Evolutionary conservation across 805 yeast genomes (phyloP), one percentile per base, ranked within the genome.

Genomic region (Saccharomycopsis olivae): DNA sequence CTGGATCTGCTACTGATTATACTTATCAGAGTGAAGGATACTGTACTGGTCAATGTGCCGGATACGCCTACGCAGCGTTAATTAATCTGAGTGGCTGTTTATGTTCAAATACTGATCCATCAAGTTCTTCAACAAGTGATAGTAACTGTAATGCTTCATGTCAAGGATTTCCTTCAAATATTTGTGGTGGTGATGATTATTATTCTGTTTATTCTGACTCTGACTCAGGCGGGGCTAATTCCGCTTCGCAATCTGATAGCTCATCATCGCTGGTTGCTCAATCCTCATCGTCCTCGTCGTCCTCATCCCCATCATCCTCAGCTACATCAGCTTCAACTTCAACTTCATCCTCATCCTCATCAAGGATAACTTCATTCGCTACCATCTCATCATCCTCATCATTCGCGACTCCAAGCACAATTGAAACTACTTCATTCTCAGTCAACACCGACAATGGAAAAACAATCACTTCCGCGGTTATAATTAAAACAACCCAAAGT

Each of bases 131-230:
- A 56, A 61, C 65, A 43, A 48, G 51, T 5, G 60, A 68, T 50
- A 46, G 60, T 53, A 46, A 57, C 18, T 79, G 87, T 58, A 46
- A 54, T 36, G 43, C 51, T 1, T 29, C 50, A 3, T 85, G 95
- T 58, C 55, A 53, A 16, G 94, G 86, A n/a, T 85, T 68, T 57
- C 70, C 73, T 8, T 33, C 49, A 3, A 80, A 78, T 40, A 60
- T 46, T 8, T 84, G 95, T 58, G 87, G 87, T 48, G 82, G 81
- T 24, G 60, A 68, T 17, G 50, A 55, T 21, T 68, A 66, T 40
- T 67, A 68, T 49, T 56, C 63, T 27, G 70, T 75, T 14, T 73
- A 61, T 46, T n/a, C n/a, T n/a, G 64, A 53, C 29, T 53, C 41
- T 21, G 44, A 36, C 11, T 36, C 33, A 11, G 34, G 30, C 14